A percentile compares a stretch with the other conserved stretches of the same genome.
Evolutionary conservation across 2,329 filamentous ascomycete genomes (phyloP).

Genomic region (Parascedosporium putredinis): DNA sequence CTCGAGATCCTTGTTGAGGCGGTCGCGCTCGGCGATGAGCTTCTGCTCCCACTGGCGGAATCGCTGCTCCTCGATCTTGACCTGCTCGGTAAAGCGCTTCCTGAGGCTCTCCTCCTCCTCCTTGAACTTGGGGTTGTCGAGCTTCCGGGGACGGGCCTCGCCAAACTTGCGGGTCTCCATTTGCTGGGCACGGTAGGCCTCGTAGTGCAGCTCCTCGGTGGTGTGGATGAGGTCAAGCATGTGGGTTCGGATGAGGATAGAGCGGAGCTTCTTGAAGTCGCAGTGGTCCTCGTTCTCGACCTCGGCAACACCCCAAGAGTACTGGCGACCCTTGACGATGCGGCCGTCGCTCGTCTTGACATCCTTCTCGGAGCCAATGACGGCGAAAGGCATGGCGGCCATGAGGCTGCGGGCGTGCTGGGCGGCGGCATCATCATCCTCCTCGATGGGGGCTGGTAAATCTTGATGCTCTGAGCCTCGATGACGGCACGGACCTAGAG

Average conservation of each 20-base stretch:
- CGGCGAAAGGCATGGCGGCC: slow-evolving; percentile 95
- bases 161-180: slow-evolving; percentile 99
- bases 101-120: slow-evolving; percentile 97
- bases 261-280: slow-evolving; percentile 99
- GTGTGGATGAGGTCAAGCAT: slow-evolving; percentile 99
- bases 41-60: slow-evolving; percentile 99
- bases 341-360: slow-evolving; percentile 93
- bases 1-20: slow-evolving; percentile 99
- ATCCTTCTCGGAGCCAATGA: slow-evolving; percentile 98
- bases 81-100: slow-evolving; percentile 99
- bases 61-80: slow-evolving; percentile 99
- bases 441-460: slow-evolving; percentile 98
- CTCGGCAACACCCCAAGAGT: slow-evolving; percentile 98
- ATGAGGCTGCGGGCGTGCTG: slow-evolving; percentile 91
- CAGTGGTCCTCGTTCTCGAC: slow-evolving; percentile 99
- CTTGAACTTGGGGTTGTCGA: slow-evolving; percentile 99
- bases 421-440: slow-evolving; percentile 93
- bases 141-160: slow-evolving; percentile 90
- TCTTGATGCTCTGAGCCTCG: slow-evolving; percentile 98
- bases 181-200: slow-evolving; percentile 96
- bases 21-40: slow-evolving; percentile 96
- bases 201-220: slow-evolving; percentile 98
- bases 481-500: slow-evolving; percentile 82
- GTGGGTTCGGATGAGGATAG: slow-evolving; percentile 96
- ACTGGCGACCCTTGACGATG: slow-evolving; percentile 97